These are phyloP conservation scores for Noccaea caerulescens DNA, from an alignment of 345 rosid species.

Conservation along the genomic window DNA sequence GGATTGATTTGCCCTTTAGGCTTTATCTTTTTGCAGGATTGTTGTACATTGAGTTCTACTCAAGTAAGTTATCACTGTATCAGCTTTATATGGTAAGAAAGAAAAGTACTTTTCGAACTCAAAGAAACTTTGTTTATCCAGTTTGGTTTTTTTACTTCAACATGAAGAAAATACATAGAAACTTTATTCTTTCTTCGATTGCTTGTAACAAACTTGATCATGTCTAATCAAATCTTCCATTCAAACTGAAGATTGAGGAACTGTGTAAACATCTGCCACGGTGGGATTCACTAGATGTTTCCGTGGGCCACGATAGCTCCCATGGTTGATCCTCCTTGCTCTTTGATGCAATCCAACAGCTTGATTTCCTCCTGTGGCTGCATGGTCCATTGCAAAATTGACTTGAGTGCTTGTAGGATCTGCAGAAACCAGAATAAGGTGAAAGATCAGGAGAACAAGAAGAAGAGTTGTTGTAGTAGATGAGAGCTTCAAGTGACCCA, in stretches of 20 bases:
- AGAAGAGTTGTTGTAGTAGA: constrained; percentile 25
- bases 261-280: constrained; percentile 21
- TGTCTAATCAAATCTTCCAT: constrained; percentile 2
- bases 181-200: background rate
- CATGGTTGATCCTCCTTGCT: constrained; percentile 43
- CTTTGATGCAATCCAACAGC: constrained; percentile 6
- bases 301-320: constrained; percentile 37
- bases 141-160: constrained; percentile 37
- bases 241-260: constrained; percentile 42
- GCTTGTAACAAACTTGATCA: constrained; percentile 33
- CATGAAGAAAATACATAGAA: constrained; percentile 40
- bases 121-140: constrained; percentile 38
- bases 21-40: constrained; percentile 38
- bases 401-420: constrained; percentile 30
- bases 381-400: constrained; percentile 3
- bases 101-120: constrained; percentile 27
- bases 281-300: constrained; percentile 41
- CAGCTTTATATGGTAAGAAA: constrained; percentile 27
- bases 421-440: constrained; percentile 34
- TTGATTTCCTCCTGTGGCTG: constrained; percentile 14
- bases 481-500: constrained; percentile 41
- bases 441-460: constrained; percentile 25
- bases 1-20: constrained; percentile 10
- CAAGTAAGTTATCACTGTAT: constrained; percentile 33
- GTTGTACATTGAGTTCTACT: constrained; percentile 35